Conservation (phyloP, 2,329 filamentous ascomycete species). For the Gyromitra esculenta region DNA sequence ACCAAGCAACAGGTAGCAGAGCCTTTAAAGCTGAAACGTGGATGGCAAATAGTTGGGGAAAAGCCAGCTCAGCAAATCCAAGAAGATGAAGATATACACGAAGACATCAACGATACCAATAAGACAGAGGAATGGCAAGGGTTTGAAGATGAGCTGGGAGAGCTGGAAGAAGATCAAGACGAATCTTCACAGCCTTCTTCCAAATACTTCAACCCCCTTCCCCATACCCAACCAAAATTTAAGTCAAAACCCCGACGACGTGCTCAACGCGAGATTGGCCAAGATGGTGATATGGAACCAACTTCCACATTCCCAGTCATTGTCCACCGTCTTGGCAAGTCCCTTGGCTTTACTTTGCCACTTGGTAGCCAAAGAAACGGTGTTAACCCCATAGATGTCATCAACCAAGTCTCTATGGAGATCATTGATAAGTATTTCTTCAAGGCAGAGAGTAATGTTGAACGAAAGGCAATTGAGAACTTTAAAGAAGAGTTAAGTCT, state of each 20-base stretch:
- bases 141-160: slow-evolving; percentile 6
- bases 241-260: slow-evolving; percentile 49
- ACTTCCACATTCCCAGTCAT: slow-evolving; percentile 36
- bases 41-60: slow-evolving; percentile 31
- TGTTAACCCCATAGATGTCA: slow-evolving; percentile 53
- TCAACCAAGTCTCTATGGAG: slow-evolving; percentile 50
- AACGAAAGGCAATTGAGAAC: slow-evolving; percentile 52
- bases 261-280: neutral
- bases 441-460: slow-evolving; percentile 32
- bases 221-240: slow-evolving; percentile 8
- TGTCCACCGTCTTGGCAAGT: slow-evolving; percentile 47
- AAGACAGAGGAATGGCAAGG: neutral
- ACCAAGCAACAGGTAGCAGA: neutral
- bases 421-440: slow-evolving; percentile 45
- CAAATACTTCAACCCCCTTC: slow-evolving; percentile 8
- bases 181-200: slow-evolving; percentile 34
- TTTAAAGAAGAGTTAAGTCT: slow-evolving; percentile 56
- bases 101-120: neutral
- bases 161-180: slow-evolving; percentile 32
- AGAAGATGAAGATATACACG: slow-evolving; percentile 27
- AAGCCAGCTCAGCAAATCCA: slow-evolving; percentile 14
- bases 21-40: neutral
- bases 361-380: slow-evolving; percentile 42
- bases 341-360: slow-evolving; percentile 22
- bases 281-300: neutral